Evolutionary conservation across 108 stramenopile species (phyloP), one percentile per base, ranked within the genome.

Genomic region (Parmales sp.): DNA sequence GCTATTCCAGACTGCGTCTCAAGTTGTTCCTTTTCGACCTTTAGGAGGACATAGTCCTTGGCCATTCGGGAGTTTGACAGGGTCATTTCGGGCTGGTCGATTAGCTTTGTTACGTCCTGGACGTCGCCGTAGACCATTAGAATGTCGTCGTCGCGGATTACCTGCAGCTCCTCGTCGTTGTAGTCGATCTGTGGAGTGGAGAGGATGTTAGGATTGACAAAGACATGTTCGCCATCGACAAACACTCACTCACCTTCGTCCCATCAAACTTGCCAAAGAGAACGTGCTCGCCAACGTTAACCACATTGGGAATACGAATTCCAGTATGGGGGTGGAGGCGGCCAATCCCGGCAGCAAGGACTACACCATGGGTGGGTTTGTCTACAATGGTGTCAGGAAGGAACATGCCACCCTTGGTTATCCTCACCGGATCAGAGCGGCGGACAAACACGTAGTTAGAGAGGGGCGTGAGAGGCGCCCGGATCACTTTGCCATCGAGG

Each of bases 221-320:
- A n/a, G n/a, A n/a, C n/a, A n/a, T n/a, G n/a, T n/a, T n/a, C n/a
- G n/a, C n/a, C n/a, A n/a, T n/a, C n/a, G n/a, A n/a, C n/a, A n/a
- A n/a, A n/a, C n/a, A n/a, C n/a, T n/a, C n/a, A n/a, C n/a, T n/a
- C n/a, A n/a, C n/a, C n/a, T 83, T 72, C 37, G 78, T 78, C 18
- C 96, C 96, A 72, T 92, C 90, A 75, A 88, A 94, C 70, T 94
- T 91, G 20, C 96, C 94, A 68, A 92, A 95, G 6, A 97, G 68
- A 2, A 95, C 93, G 36, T 84, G 83, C 41, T 86, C 77, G 8
- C 89, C 90, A 28, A 65, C 77, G 39, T 79, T 82, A 48, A 91
- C 88, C n/a, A 89, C 86, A 64, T 89, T 90, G 70, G 72, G 74
- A 38, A 94, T 89, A 25, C 86, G 73, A 7, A 89, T 80, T 23